Base-by-base conservation (phyloP, 768 basidiomycete species). In the Suillus paluster region DNA sequence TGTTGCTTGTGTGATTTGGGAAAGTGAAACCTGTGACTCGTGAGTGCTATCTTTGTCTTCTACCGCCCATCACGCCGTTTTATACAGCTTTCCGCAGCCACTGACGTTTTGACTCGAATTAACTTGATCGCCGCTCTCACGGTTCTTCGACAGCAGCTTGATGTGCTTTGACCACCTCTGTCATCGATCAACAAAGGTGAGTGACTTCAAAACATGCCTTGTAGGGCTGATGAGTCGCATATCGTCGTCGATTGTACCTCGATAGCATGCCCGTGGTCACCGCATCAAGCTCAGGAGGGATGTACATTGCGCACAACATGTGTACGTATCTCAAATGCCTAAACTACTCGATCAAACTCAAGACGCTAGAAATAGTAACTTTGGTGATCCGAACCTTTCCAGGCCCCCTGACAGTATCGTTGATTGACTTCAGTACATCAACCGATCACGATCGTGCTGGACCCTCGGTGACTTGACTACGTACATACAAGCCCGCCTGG, bases 281-380 rank as follows among this genome's bases (percentile, higher is more conserved):
- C 54, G 54, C 38, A 38, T 55, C 38, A 55, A 39, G 54, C 2
- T 36, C 15, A 38, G 9, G 21, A 54, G 36, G 21, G 53, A 39
- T 3, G 27, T 25, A 17, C 27, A 25, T 17, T 27, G 46, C 46
- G 19, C 19, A 27, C 49, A 30, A 27, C 49, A 30, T 50, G 30
- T 50, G 19, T 50, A 25, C 19, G 30, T 19, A 50, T 50, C 33
- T 50, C 49, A 50, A 50, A 50, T 27, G 49, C 49, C 49, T 50
- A 50, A 50, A n/a, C 5, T 27, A 1, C 25, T 11, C 39, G 36
- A 55, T 39, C 54, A 25, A 17, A 50, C 38, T 8, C 52, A 36
- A 19, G 7, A 23, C 52, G 17, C 27, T 39, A 36, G 33, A 53
- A 34, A 36, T 53, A 7, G n/a, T n/a, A n/a, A n/a, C 9, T 25